These are phyloP conservation scores for Speleostelium caveatum DNA, from an alignment of 78 protist genomes.

Conservation along the genomic window DNA sequence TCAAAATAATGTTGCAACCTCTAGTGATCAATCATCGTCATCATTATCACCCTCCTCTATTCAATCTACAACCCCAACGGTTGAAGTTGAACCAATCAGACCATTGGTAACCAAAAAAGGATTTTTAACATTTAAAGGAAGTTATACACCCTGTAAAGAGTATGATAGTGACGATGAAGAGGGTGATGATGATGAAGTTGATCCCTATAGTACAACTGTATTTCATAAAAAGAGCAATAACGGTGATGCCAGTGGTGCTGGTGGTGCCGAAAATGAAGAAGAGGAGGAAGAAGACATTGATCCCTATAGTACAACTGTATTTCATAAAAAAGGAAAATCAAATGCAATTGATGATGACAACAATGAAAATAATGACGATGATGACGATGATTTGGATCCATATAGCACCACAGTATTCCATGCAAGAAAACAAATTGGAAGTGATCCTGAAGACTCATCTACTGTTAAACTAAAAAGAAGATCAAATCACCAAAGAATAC, in stretches of 20 bases:
- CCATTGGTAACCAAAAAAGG: neutral
- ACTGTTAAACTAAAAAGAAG: neutral
- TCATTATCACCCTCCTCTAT: neutral
- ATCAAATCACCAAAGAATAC: slow-evolving; percentile 1
- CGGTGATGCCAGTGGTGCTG: neutral
- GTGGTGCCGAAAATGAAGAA: neutral
- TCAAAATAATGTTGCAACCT: neutral
- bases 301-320: slow-evolving; percentile 67
- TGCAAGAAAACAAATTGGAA: neutral
- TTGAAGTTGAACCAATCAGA: neutral
- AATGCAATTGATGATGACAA: neutral
- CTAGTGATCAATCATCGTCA: neutral
- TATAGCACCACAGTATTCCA: slow-evolving; percentile 57
- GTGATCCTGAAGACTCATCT: too few species aligned
- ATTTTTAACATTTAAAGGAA: slow-evolving; percentile 46
- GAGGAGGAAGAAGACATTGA: slow-evolving; percentile 58
- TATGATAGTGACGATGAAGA: slow-evolving; percentile 48
- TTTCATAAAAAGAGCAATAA: slow-evolving; percentile 16
- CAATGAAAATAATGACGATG: slow-evolving; percentile 10
- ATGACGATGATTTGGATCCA: slow-evolving; percentile 42
- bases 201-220: slow-evolving; percentile 42
- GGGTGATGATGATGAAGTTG: slow-evolving; percentile 14
- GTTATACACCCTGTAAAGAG: slow-evolving; percentile 51
- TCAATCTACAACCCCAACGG: neutral
- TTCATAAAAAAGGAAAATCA: slow-evolving; percentile 7